Conservation (phyloP, 1,284 basidiomycete genomes). For the Wolfiporia cocos region DNA sequence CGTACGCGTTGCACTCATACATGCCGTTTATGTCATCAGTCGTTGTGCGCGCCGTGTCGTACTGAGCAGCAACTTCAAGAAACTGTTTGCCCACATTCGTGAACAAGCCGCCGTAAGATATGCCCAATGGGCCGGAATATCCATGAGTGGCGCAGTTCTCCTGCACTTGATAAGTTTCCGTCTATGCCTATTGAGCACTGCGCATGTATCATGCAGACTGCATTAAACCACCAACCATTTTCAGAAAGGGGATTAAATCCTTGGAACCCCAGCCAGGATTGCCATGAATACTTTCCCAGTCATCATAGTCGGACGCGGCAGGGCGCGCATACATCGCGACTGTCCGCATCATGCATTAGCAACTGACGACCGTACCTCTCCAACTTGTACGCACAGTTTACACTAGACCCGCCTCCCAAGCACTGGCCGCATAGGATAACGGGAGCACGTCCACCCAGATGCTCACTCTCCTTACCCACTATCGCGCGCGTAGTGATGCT, state of each 20-base stretch:
- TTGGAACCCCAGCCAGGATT: conserved; percentile 50
- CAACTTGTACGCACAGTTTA: conserved; percentile 49
- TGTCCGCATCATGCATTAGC: conserved; percentile 1
- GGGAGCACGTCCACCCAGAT: conserved; percentile 37
- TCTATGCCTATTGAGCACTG: conserved; percentile 39
- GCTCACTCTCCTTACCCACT: conserved; percentile 32
- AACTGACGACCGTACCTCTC: conserved; percentile 43
- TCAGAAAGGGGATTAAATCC: conserved; percentile 41
- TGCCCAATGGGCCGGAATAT: conserved; percentile 20
- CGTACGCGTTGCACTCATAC: conserved; percentile 21
- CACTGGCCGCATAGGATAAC: conserved; percentile 39
- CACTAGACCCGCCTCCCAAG: conserved; percentile 53
- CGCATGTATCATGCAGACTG: not conserved
- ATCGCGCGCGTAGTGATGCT: conserved; percentile 39
- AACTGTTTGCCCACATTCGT: conserved; percentile 26
- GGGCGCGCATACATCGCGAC: conserved; percentile 43
- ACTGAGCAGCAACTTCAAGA: conserved; percentile 35
- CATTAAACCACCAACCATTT: conserved; percentile 33
- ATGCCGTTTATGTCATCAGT: conserved; percentile 22
- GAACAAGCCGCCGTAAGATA: conserved; percentile 17
- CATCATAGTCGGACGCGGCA: conserved; percentile 50
- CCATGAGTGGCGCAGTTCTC: conserved; percentile 22
- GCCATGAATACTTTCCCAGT: conserved; percentile 37
- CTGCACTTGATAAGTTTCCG: conserved; percentile 42
- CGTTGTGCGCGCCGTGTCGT: conserved; percentile 29